A percentile compares a stretch with the other conserved stretches of the same genome.
phyloP scores from a whole-genome alignment of 2,329 filamentous ascomycete species.

The Phialocephala sp. region DNA sequence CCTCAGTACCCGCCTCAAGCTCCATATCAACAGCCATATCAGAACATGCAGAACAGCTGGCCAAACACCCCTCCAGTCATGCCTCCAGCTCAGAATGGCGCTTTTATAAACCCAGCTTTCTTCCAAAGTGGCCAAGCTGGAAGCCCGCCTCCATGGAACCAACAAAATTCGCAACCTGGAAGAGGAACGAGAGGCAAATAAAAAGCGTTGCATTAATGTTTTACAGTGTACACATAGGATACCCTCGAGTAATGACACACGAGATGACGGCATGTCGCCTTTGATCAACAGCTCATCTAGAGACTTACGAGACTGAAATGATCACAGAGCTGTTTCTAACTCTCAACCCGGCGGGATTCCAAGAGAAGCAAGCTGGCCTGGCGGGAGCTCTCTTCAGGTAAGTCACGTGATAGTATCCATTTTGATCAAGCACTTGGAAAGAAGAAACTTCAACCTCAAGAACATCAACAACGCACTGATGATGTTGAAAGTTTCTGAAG shows the following conservation, averaged over 20 bases:
- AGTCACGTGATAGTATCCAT: not conserved
- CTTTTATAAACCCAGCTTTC: conserved; percentile 42
- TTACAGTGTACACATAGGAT: conserved; percentile 10
- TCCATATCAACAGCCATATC: conserved; percentile 31
- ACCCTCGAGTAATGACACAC: not conserved
- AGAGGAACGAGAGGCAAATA: conserved; percentile 10
- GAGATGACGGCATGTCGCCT: not conserved
- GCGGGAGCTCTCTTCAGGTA: not conserved
- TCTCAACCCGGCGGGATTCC: not conserved
- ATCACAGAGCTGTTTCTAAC: not conserved
- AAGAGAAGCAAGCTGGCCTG: not conserved
- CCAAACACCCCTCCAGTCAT: conserved; percentile 28
- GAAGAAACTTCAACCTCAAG: not conserved
- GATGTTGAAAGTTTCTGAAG: not conserved
- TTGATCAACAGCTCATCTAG: not conserved
- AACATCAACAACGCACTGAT: not conserved
- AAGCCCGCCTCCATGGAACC: conserved; percentile 32
- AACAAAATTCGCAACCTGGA: conserved; percentile 28
- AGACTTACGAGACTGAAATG: not conserved
- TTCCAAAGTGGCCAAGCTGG: conserved; percentile 30
- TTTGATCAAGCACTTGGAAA: no score
- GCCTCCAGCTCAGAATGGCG: conserved; percentile 28
- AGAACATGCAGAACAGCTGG: conserved; percentile 32
- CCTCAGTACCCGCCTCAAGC: conserved; percentile 32
- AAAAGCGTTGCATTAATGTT: conserved; percentile 5